Percentiles rank a stretch among this genome's conserved stretches.
Conservation (phyloP, 2,329 filamentous ascomycete genomes). For the Sclerotinia minor region DNA sequence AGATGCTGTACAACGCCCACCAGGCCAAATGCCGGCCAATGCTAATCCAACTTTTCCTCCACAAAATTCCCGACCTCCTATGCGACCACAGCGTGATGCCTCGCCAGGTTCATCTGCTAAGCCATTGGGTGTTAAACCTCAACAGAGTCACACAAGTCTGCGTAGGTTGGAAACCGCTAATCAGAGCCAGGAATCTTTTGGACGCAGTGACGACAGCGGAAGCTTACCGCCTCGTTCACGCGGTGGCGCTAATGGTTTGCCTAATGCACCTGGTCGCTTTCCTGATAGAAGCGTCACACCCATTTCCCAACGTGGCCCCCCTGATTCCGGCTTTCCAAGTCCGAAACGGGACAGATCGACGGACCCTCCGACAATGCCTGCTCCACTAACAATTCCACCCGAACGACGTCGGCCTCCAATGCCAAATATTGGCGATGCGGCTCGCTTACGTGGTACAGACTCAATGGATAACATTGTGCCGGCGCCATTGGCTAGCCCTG, state of each 20-base stretch:
- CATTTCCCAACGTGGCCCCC: conserved; percentile 37
- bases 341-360: conserved; percentile 29
- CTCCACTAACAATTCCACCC: conserved; percentile 38
- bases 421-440: conserved; percentile 37
- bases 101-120: conserved; percentile 38
- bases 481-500: conserved; percentile 43
- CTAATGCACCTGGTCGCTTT: conserved; percentile 38
- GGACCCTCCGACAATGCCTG: conserved; percentile 39
- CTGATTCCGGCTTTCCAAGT: conserved; percentile 35
- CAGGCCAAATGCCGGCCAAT: conserved; percentile 26
- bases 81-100: conserved; percentile 35
- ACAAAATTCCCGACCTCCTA: conserved; percentile 35
- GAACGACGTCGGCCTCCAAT: conserved; percentile 42
- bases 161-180: conserved; percentile 37
- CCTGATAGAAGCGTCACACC: conserved; percentile 39
- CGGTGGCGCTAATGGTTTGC: conserved; percentile 36
- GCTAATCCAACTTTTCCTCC: conserved; percentile 32
- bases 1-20: conserved; percentile 38
- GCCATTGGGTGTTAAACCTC: conserved; percentile 28
- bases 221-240: conserved; percentile 40
- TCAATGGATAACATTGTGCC: conserved; percentile 41
- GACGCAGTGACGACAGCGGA: conserved; percentile 36
- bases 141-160: conserved; percentile 33
- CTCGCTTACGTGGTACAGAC: conserved; percentile 36
- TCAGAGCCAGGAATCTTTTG: conserved; percentile 42